Conservation (phyloP, 2,329 filamentous ascomycete species). For the Thelonectria blattea region DNA sequence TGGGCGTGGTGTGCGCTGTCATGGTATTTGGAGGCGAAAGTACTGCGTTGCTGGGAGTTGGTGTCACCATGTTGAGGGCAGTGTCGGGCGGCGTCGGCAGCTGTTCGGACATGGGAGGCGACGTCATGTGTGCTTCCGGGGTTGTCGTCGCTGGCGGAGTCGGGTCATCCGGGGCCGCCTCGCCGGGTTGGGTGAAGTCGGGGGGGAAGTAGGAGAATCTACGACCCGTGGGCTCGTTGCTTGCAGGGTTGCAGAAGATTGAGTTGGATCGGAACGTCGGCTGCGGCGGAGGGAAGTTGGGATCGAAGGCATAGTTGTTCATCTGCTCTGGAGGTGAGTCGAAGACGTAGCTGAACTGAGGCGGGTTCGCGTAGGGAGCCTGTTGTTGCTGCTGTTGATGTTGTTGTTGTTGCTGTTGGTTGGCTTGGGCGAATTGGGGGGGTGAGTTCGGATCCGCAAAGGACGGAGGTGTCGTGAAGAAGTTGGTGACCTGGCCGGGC, state of each 20-base stretch:
- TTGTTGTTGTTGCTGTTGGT: constrained; percentile 22
- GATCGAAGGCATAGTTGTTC: constrained; percentile 53
- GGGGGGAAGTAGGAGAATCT: constrained; percentile 70
- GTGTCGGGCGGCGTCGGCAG: constrained; percentile 55
- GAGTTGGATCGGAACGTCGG: constrained; percentile 70
- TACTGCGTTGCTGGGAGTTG: constrained; percentile 38
- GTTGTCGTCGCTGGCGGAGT: constrained; percentile 42
- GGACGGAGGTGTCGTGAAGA: constrained; percentile 45
- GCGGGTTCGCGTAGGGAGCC: constrained; percentile 52
- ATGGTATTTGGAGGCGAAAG: constrained; percentile 48
- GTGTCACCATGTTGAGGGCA: constrained; percentile 41
- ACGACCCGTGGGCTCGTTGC: constrained; percentile 59
- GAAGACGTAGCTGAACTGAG: constrained; percentile 65
- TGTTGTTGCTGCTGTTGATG: constrained; percentile 27
- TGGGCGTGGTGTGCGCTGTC: constrained; percentile 41
- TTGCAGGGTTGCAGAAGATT: constrained; percentile 66
- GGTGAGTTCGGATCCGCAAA: constrained; percentile 42
- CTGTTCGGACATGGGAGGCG: constrained; percentile 41
- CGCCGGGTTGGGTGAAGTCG: constrained; percentile 50
- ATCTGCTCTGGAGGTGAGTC: constrained; percentile 61
- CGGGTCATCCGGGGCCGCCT: constrained; percentile 43
- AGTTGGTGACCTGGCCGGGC: constrained; percentile 36
- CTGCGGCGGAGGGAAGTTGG: constrained; percentile 51
- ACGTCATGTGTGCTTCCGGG: constrained; percentile 38
- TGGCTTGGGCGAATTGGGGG: constrained; percentile 40